A percentile compares a stretch with the other conserved stretches of the same genome.
These are phyloP conservation scores for Tuctoria greenei DNA, from an alignment of 176 grass and related monocot species.

Conservation along the genomic window DNA sequence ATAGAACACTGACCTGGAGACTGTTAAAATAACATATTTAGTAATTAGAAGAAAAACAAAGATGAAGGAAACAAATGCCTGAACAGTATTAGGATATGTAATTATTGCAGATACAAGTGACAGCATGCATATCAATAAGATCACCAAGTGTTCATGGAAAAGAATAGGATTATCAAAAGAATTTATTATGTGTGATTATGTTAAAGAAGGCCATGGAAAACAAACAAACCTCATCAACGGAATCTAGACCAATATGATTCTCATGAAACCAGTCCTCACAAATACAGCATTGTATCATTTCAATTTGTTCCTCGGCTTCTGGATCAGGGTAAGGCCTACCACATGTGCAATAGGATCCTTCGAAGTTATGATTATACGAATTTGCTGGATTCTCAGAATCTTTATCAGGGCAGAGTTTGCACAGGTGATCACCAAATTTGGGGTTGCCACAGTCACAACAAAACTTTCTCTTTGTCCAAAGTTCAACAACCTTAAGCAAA, in stretches of 20 bases:
- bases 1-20: not conserved
- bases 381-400: constrained; percentile 67
- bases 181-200: not conserved
- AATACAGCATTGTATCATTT: constrained; percentile 98
- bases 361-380: constrained; percentile 94
- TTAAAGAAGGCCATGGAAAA: constrained; percentile 25
- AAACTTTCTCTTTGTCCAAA: constrained; percentile 97
- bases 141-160: not conserved
- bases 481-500: constrained; percentile 68
- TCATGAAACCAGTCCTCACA: constrained; percentile 99
- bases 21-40: not conserved
- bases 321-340: constrained; percentile 94
- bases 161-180: not conserved
- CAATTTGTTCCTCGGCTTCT: constrained; percentile 78
- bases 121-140: not conserved
- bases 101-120: not conserved
- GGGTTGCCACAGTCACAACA: constrained; percentile 92
- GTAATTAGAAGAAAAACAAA: not conserved
- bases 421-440: constrained; percentile 70
- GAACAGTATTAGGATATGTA: not conserved
- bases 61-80: not conserved
- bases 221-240: constrained; percentile 60
- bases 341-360: constrained; percentile 89
- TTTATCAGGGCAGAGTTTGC: constrained; percentile 84
- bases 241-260: constrained; percentile 83